Conservation (phyloP, 2,329 filamentous ascomycete genomes). For the Cercospora sesami region DNA sequence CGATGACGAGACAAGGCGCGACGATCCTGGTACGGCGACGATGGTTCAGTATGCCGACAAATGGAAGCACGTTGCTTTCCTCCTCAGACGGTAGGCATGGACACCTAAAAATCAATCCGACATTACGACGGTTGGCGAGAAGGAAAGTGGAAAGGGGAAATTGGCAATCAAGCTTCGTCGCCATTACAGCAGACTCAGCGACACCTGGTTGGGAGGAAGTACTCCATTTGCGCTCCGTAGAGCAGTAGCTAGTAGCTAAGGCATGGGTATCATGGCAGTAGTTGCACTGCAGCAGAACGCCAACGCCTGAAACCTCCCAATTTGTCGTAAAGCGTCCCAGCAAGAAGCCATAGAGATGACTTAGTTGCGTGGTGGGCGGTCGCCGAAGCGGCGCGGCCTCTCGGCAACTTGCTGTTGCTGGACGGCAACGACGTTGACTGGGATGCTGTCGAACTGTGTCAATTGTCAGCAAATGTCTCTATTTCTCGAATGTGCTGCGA, state of each 20-base stretch:
- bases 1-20: neutral
- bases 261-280: constrained; percentile 15
- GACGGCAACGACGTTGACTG: constrained; percentile 92
- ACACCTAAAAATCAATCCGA: neutral
- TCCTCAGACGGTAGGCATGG: neutral
- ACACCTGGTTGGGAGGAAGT: constrained; percentile 25
- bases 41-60: neutral
- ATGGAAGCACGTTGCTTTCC: neutral
- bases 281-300: constrained; percentile 17
- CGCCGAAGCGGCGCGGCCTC: constrained; percentile 75
- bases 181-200: constrained; percentile 25
- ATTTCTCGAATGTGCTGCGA: neutral
- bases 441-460: constrained; percentile 87
- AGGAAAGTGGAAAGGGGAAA: constrained; percentile 15
- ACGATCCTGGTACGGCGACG: neutral
- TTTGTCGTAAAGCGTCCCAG: constrained; percentile 18
- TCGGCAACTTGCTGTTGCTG: constrained; percentile 84
- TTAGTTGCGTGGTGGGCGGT: constrained; percentile 52
- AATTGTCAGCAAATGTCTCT: constrained; percentile 16
- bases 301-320: constrained; percentile 24
- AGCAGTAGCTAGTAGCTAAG: constrained; percentile 16
- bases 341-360: constrained; percentile 15
- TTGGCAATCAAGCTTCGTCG: constrained; percentile 29
- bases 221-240: constrained; percentile 10
- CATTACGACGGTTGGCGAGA: constrained; percentile 9